Evolutionary conservation across 2,329 filamentous ascomycete species (phyloP).

Genomic region (Aspergillus versicolor): DNA sequence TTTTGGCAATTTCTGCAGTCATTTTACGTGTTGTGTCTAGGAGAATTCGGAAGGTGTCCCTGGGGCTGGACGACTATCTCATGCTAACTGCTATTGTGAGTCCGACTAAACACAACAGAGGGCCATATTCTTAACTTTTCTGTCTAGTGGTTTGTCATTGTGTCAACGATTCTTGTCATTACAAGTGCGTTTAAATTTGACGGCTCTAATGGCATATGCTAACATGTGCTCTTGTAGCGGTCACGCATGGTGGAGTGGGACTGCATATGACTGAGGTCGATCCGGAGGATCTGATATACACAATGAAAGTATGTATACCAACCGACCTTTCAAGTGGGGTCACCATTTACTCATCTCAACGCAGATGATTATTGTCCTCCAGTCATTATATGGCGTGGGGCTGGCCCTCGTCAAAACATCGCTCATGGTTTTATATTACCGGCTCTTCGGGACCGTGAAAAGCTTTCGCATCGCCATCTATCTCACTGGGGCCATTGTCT

Average conservation of each 20-base stretch:
- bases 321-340: background rate
- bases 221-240: background rate
- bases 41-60: background rate
- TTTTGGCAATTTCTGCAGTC: background rate
- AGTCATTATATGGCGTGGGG: background rate
- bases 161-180: background rate
- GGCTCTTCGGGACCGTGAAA: slow-evolving; percentile 1
- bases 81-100: background rate
- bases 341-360: background rate
- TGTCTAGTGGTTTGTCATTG: background rate
- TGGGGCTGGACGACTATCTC: background rate
- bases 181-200: background rate
- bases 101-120: background rate
- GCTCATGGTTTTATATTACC: slow-evolving; percentile 1
- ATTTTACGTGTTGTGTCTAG: background rate
- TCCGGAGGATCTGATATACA: background rate
- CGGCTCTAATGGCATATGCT: background rate
- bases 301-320: background rate
- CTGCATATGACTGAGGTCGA: background rate
- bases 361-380: background rate
- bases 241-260: background rate
- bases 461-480: slow-evolving; percentile 1
- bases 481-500: background rate
- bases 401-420: slow-evolving; percentile 4
- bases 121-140: background rate